phyloP scores from a whole-genome alignment of 1,284 basidiomycete genomes.

The Microstroma glucosiphilum region DNA sequence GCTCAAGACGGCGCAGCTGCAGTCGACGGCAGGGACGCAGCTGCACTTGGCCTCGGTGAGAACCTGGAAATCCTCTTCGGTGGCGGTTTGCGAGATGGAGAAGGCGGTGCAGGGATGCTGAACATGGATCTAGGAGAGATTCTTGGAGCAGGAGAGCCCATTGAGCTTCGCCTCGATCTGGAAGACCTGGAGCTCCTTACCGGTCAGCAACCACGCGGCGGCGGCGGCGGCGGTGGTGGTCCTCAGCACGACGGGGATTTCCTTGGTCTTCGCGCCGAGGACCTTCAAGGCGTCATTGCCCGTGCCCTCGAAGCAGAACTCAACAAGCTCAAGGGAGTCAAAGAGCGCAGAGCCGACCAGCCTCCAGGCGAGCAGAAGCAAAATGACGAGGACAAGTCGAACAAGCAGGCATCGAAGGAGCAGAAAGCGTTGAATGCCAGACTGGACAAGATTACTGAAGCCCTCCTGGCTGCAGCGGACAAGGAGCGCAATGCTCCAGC shows the following conservation, averaged over 20 bases:
- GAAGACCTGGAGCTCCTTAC: background rate
- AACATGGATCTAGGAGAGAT: background rate
- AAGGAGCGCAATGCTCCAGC: no score
- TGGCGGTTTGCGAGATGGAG: background rate
- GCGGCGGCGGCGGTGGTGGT: background rate
- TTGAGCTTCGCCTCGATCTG: background rate
- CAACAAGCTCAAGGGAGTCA: background rate
- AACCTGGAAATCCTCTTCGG: background rate
- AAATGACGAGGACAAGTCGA: no score
- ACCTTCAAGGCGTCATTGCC: background rate
- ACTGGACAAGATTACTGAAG: background rate
- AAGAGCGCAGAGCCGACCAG: background rate
- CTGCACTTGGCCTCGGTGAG: background rate
- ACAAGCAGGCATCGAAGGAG: no score
- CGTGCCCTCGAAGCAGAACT: slow-evolving; percentile 5
- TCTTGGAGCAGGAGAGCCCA: background rate
- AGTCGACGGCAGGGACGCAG: background rate
- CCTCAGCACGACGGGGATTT: background rate
- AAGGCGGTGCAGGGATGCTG: background rate
- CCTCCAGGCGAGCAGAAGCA: no score
- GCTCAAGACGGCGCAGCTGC: background rate
- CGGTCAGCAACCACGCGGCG: background rate
- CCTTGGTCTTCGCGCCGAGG: background rate
- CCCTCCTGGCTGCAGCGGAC: background rate
- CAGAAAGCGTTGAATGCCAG: background rate